Percentiles rank a stretch among this genome's conserved stretches.
Evolutionary conservation across 106 monocot species (phyloP).

Genomic region (Hemerocallis citrina): DNA sequence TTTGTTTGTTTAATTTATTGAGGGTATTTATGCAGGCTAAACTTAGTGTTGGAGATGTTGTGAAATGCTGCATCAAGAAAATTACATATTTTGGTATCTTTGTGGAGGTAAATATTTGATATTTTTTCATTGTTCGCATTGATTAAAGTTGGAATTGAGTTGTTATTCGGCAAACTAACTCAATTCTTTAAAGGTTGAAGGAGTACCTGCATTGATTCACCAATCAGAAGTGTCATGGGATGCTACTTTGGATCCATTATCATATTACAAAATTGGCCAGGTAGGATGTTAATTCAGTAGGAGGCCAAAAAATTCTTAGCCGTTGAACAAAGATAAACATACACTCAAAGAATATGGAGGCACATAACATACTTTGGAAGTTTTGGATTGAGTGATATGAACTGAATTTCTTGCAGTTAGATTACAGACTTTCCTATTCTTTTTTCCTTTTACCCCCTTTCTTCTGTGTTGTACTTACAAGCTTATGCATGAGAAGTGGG

Average conservation of each 20-base stretch:
- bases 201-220: slow-evolving; percentile 73
- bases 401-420: too few relatives aligned
- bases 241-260: slow-evolving; percentile 60
- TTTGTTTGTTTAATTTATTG: neutral
- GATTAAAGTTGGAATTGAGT: neutral
- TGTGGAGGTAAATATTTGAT: slow-evolving; percentile 57
- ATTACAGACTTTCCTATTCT: too few relatives aligned
- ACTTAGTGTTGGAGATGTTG: slow-evolving; percentile 82
- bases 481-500: too few relatives aligned
- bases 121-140: slow-evolving; percentile 1
- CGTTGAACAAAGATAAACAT: too few relatives aligned
- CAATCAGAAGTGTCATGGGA: slow-evolving; percentile 86
- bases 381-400: too few relatives aligned
- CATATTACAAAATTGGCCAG: slow-evolving; percentile 77
- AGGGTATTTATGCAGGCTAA: slow-evolving; percentile 41
- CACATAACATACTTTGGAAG: too few relatives aligned
- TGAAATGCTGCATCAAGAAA: slow-evolving; percentile 66
- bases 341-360: too few relatives aligned
- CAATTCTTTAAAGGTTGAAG: slow-evolving; percentile 55
- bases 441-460: too few relatives aligned
- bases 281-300: too few relatives aligned
- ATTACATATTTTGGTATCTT: slow-evolving; percentile 94
- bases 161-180: neutral
- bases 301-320: too few relatives aligned
- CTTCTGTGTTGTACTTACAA: too few relatives aligned